Base-by-base conservation (phyloP, 805 yeast genomes). In the Candida yuanshanica region DNA sequence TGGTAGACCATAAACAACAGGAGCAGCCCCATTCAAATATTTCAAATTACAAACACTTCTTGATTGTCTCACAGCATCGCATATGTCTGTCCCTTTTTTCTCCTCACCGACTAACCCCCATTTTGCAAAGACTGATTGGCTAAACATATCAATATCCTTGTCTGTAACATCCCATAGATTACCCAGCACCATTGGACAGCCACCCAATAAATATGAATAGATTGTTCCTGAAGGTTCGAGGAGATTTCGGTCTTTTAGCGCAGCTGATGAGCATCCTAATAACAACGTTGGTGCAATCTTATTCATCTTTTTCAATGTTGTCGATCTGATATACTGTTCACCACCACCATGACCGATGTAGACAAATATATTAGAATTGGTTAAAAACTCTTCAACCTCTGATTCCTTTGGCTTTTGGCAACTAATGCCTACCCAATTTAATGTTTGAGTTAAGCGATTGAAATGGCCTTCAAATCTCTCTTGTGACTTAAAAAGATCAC, bases 271-370 rank as follows among this genome's bases (percentile, higher is more conserved):
- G 52, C 99, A 93, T 0, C 99, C 99, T 35, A 93, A 63, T 18
- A 93, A 66, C 34, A 89, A 67, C 21, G 75, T 64, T 1, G 89
- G 85, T 0, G 89, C 79, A 9, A 79, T 58, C 0, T 39, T 44
- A 3, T 50, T 42, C 43, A 69, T 57, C 10, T 65, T 63, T 39
- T 75, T 74, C 33, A 89, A 61, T 1, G 74, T 62, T 5, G 77
- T 69, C 1, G 81, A 67, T 23, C 79, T 69, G 10, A 87, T 65
- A 54, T 79, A 88, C 46, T 84, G 89, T 47, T 87, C 91, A n/a
- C 98, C 96, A 5, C 96, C 93, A 0, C 98, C 97, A 62, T 93
- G 99, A 0, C 99, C 99, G 41, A 90, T 69, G 58, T 86, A 93
- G 0, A 91, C 66, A 50, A 83, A 83, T 8, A 85, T 48, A 29